Evolutionary conservation across 176 grass and related monocot genomes (phyloP), one percentile per base, ranked within the genome.

Genomic region (Coix lacrymajobi): DNA sequence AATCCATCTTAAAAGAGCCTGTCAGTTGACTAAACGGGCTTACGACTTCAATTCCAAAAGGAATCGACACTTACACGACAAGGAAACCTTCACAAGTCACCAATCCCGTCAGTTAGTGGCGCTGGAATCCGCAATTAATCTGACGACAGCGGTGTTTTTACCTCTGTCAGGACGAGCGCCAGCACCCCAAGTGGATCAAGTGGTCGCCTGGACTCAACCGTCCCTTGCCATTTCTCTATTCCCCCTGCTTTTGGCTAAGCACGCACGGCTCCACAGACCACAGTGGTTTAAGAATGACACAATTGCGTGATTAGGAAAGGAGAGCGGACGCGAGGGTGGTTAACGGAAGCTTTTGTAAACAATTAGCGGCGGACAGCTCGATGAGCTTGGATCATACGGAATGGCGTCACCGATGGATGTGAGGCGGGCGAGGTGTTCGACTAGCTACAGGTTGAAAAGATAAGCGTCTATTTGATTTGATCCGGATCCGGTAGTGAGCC

Each of bases 161-260:
- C 67, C 67, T 37, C n/a, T 83, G 79, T 77, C 79, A 12, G 79
- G 28, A 66, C 3, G 65, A 7, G 15, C 9, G 54, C 22, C n/a
- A 58, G 54, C n/a, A 40, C n/a, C 38, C 9, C 88, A 79, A 86
- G 37, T 83, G 17, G 74, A 79, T 30, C 84, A 61, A 79, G 19
- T 72, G 45, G 84, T 10, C 41, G 71, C 68, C 33, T 16, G 70
- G 7, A 80, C 49, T 19, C 31, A 4, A 11, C 44, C 44, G 63
- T 12, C 45, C 44, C 19, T 38, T 26, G 45, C 62, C 31, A 80
- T 67, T 79, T 67, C 62, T 79, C 41, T 37, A 79, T 25, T 36
- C 30, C 57, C 57, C 11, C 44, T 26, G n/a, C 32, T 19, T 62
- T 40, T 15, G 71, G 68, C 48, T 16, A 46, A 40, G 48, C 2